Conservation (phyloP, 1,139 yeast species). For the Pichia sp. region DNA sequence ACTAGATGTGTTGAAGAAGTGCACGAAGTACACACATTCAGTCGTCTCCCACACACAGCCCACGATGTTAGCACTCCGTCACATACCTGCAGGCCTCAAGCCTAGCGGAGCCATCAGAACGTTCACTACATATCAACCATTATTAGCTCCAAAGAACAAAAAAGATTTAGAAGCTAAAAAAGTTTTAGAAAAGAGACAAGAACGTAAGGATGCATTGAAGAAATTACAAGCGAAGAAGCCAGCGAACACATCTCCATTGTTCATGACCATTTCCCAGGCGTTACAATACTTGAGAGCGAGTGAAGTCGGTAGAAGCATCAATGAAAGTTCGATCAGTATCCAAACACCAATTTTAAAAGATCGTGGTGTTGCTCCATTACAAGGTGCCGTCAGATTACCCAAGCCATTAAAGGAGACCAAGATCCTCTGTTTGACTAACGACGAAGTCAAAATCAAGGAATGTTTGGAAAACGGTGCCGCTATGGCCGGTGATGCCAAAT, state of each 20-base stretch:
- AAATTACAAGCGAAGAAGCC: conserved; percentile 44
- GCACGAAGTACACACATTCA: no score
- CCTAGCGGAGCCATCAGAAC: conserved; percentile 7
- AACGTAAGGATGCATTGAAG: conserved; percentile 32
- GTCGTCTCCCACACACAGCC: no score
- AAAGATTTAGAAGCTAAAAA: conserved; percentile 29
- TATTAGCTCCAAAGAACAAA: conserved; percentile 23
- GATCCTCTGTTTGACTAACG: conserved; percentile 67
- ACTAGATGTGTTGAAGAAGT: no score
- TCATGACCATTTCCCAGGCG: conserved; percentile 73
- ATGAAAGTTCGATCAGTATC: conserved; percentile 66
- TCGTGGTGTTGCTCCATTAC: conserved; percentile 72
- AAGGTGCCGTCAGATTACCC: conserved; percentile 78
- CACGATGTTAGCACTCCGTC: conserved; percentile 7
- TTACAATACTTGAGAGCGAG: conserved; percentile 80
- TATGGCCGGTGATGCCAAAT: conserved; percentile 68
- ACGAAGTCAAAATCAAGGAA: conserved; percentile 48
- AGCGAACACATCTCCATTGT: conserved; percentile 55
- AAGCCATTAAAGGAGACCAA: conserved; percentile 64
- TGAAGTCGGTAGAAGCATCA: conserved; percentile 79
- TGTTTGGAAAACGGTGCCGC: conserved; percentile 60
- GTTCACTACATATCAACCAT: not conserved
- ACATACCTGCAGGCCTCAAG: not conserved
- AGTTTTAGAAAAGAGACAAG: conserved; percentile 23
- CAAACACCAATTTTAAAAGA: conserved; percentile 71